Conservation (phyloP, 2,329 filamentous ascomycete species). For the Emergomyces orientalis region DNA sequence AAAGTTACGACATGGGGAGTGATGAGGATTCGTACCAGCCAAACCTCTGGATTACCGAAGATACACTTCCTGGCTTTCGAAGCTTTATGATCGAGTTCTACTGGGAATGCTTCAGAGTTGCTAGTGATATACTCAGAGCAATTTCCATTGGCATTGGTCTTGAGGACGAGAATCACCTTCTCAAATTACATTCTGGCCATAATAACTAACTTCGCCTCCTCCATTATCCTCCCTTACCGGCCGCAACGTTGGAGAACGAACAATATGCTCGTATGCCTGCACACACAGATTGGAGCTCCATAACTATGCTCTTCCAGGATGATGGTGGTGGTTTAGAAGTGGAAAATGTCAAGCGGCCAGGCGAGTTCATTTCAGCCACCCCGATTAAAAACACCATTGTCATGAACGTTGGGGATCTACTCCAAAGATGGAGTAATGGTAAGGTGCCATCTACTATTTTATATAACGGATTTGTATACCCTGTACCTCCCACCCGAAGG, state of each 20-base stretch:
- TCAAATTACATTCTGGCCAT: slow-evolving; percentile 44
- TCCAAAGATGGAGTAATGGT: slow-evolving; percentile 46
- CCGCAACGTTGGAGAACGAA: slow-evolving; percentile 36
- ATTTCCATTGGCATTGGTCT: slow-evolving; percentile 43
- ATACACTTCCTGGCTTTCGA: slow-evolving; percentile 40
- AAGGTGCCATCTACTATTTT: slow-evolving; percentile 11
- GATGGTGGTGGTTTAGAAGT: slow-evolving; percentile 44
- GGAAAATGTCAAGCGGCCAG: slow-evolving; percentile 33
- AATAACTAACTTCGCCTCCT: slow-evolving; percentile 53
- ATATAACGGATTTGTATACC: neutral
- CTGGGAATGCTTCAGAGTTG: slow-evolving; percentile 38
- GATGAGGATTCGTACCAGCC: slow-evolving; percentile 38
- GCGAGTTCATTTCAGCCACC: slow-evolving; percentile 34
- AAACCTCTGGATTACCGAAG: slow-evolving; percentile 43
- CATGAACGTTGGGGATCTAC: slow-evolving; percentile 44
- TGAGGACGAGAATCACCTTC: slow-evolving; percentile 37
- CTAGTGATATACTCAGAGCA: slow-evolving; percentile 37
- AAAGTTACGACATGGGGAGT: slow-evolving; percentile 46
- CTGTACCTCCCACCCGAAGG: neutral
- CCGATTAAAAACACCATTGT: slow-evolving; percentile 36
- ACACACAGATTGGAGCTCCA: slow-evolving; percentile 47
- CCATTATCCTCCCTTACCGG: slow-evolving; percentile 47
- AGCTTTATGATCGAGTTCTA: slow-evolving; percentile 43
- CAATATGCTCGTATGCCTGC: slow-evolving; percentile 42
- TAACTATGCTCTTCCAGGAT: slow-evolving; percentile 49